These are phyloP conservation scores for Boletus pseudo-olivaceus DNA, from an alignment of 768 basidiomycete genomes.

Conservation along the genomic window DNA sequence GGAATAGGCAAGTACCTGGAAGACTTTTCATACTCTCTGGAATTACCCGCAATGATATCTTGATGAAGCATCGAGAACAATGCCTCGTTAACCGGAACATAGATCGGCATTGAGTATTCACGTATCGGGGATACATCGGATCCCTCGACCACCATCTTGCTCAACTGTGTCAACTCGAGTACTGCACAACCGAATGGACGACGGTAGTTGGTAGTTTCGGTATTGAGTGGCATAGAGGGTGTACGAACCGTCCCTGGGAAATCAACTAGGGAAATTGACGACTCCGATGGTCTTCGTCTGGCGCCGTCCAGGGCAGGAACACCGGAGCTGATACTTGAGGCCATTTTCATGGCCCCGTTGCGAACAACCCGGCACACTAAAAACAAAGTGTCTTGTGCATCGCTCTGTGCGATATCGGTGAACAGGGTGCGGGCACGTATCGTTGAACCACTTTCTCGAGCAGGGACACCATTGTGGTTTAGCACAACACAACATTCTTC, in stretches of 20 bases:
- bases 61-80: constrained; percentile 93
- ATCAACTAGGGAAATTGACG: constrained; percentile 38
- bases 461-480: constrained; percentile 86
- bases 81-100: constrained; percentile 74
- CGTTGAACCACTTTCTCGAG: constrained; percentile 65
- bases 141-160: constrained; percentile 62
- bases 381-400: constrained; percentile 82
- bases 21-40: constrained; percentile 79
- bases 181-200: constrained; percentile 97
- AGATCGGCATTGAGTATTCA: constrained; percentile 89
- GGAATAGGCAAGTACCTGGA: constrained; percentile 50
- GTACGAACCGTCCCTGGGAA: constrained; percentile 24
- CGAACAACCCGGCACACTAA: constrained; percentile 89
- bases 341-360: constrained; percentile 81
- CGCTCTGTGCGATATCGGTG: constrained; percentile 80
- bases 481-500: constrained; percentile 90
- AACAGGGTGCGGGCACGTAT: constrained; percentile 79
- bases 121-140: constrained; percentile 58
- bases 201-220: constrained; percentile 55
- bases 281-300: constrained; percentile 55
- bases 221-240: constrained; percentile 23
- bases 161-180: constrained; percentile 75
- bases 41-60: constrained; percentile 80
- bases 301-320: constrained; percentile 36
- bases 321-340: constrained; percentile 49